Conservation (phyloP, 1,284 basidiomycete genomes). For the Rhodotorula sp. region DNA sequence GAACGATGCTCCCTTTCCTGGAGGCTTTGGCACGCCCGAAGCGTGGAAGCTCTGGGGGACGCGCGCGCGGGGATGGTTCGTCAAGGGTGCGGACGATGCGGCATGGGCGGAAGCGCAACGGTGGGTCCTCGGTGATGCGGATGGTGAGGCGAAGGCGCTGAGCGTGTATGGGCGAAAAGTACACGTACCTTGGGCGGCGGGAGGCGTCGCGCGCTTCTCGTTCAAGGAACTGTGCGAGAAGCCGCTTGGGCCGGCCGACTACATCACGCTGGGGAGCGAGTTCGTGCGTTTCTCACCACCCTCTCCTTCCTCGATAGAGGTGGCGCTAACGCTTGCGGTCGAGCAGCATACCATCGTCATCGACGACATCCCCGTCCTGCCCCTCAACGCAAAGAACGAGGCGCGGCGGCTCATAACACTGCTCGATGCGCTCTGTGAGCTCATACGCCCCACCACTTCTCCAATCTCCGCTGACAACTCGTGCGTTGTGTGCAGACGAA, state of each 20-base stretch:
- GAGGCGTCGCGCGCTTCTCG: slow-evolving; percentile 58
- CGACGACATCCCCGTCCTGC: slow-evolving; percentile 63
- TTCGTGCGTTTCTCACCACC: slow-evolving; percentile 37
- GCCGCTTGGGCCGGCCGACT: slow-evolving; percentile 70
- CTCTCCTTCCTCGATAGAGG: not conserved
- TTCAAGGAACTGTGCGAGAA: slow-evolving; percentile 67
- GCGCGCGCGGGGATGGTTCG: slow-evolving; percentile 44
- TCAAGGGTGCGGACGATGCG: slow-evolving; percentile 35
- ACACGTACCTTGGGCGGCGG: slow-evolving; percentile 57
- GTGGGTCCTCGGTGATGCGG: slow-evolving; percentile 33
- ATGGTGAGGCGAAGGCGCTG: slow-evolving; percentile 41
- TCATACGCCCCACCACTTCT: not conserved
- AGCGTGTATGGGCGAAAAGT: slow-evolving; percentile 60
- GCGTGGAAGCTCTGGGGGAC: slow-evolving; percentile 41
- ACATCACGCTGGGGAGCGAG: slow-evolving; percentile 60
- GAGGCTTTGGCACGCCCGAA: slow-evolving; percentile 28
- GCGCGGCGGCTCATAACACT: slow-evolving; percentile 70
- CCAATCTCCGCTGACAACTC: not conserved
- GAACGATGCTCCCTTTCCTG: slow-evolving; percentile 7
- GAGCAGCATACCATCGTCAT: slow-evolving; percentile 60
- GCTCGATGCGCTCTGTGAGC: slow-evolving; percentile 64
- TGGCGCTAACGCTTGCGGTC: not conserved
- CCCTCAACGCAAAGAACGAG: slow-evolving; percentile 66
- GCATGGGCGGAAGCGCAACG: slow-evolving; percentile 51
- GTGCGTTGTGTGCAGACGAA: slow-evolving; percentile 31